Evolutionary conservation across 169 alveolate genomes (phyloP).

Genomic region (Cryptosporidium tyzzeri): DNA sequence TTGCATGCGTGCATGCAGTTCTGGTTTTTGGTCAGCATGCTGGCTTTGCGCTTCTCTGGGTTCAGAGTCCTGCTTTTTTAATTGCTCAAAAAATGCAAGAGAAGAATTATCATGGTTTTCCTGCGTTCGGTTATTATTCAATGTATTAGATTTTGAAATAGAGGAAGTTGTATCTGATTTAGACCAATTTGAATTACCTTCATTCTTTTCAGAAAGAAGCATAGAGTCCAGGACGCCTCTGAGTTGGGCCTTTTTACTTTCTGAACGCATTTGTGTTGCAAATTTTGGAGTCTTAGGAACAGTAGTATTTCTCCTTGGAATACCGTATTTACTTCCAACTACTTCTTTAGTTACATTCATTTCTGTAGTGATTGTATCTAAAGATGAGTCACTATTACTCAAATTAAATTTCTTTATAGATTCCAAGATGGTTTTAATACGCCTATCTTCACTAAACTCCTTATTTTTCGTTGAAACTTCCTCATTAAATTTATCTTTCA

Average conservation of each 20-base stretch:
- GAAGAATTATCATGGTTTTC: not conserved
- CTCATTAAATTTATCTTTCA: constrained; percentile 25
- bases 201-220: not conserved
- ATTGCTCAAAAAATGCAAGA: not conserved
- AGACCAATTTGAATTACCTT: not conserved
- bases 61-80: constrained; percentile 6
- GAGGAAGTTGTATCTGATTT: not conserved
- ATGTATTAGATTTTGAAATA: not conserved
- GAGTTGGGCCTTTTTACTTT: constrained; percentile 54
- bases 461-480: constrained; percentile 39
- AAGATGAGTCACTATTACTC: not conserved
- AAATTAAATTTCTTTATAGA: constrained; percentile 10
- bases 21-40: not conserved
- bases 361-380: not conserved
- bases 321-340: not conserved
- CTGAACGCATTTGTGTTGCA: constrained; percentile 63
- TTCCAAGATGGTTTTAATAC: constrained; percentile 25
- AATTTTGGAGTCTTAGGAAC: constrained; percentile 61
- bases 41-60: not conserved
- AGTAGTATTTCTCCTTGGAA: constrained; percentile 22
- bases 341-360: too few relatives aligned
- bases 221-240: constrained; percentile 39
- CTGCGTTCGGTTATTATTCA: not conserved
- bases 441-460: constrained; percentile 58
- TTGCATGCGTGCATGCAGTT: constrained; percentile 1